Base-by-base conservation (phyloP, 108 stramenopile genomes). In the Licmophora abbreviata region DNA sequence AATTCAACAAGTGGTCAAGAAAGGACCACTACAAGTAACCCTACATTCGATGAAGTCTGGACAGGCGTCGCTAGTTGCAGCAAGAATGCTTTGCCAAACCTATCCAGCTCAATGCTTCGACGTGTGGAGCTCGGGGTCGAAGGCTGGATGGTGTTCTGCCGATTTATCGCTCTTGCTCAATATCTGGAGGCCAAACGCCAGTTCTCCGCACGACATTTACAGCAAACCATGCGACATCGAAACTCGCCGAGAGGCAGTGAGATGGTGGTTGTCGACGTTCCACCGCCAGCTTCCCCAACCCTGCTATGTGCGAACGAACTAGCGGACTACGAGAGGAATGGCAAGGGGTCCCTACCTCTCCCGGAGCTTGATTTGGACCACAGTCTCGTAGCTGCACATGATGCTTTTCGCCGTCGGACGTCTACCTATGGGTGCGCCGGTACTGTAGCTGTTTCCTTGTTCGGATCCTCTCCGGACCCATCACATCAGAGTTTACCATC, bases 1-100 rank as follows among this genome's bases (percentile, higher is more conserved):
- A 44, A 42, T 3, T 29, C 41, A 17, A 17, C 32, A 25, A 3
- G 49, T 9, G n/a, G n/a, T n/a, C n/a, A n/a, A n/a, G 44, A 58
- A 21, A 53, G 48, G 46, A 31, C 35, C 41, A 42, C 35, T 15
- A 25, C 41, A 33, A 20, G 28, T 23, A 68, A 72, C 36, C 75
- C 80, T 29, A 91, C 89, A 3, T 83, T 87, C 64, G 78, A 82
- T 68, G 85, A 92, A 68, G 73, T 87, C 50, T 92, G 89, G 89
- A 53, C 56, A 23, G 50, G 64, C 5, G 74, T 83, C 11, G 38
- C 71, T 26, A 31, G 34, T 9, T 87, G 78, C 27, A 75, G 81
- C 15, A 33, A 26, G 3, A 29, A 52, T 30, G 24, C 44, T 1
- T 18, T 20, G 20, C 38, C 15, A 40, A 20, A 20, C 15, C 3